Evolutionary conservation across 2,329 filamentous ascomycete genomes (phyloP).

Genomic region (Fusarium sp.): DNA sequence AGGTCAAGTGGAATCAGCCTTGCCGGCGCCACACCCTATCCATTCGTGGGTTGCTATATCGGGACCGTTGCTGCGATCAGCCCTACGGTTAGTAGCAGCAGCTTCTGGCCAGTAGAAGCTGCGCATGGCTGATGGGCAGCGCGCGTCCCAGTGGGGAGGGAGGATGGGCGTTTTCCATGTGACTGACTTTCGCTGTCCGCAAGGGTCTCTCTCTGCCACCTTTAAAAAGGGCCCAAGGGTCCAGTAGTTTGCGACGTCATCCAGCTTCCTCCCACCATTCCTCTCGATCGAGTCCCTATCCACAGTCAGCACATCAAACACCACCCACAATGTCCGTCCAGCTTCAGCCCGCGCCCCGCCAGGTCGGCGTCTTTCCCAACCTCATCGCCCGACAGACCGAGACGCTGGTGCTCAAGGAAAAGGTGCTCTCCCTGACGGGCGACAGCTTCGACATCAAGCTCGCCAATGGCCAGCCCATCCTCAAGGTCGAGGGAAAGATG

Average conservation of each 20-base stretch:
- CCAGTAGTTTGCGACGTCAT: neutral
- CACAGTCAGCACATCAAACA: neutral
- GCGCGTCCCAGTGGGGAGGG: neutral
- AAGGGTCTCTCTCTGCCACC: neutral
- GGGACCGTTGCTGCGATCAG: conserved; percentile 1
- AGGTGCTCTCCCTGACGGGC: conserved; percentile 70
- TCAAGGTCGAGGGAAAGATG: conserved; percentile 68
- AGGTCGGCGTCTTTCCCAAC: conserved; percentile 55
- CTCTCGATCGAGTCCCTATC: neutral
- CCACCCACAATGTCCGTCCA: conserved; percentile 17
- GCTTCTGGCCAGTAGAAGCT: neutral
- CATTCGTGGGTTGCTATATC: neutral
- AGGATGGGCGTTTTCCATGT: neutral
- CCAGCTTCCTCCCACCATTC: neutral
- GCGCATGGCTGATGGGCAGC: neutral
- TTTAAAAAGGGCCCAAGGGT: neutral
- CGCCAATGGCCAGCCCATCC: conserved; percentile 63
- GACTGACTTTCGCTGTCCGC: neutral
- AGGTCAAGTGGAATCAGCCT: conserved; percentile 1
- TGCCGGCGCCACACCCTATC: neutral
- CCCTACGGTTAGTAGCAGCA: neutral
- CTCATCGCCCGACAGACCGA: conserved; percentile 54
- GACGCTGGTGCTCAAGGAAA: conserved; percentile 70
- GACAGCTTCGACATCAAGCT: conserved; percentile 74
- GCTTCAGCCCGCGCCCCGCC: conserved; percentile 47